Conservation (phyloP, 768 basidiomycete genomes). For the Omphalotus guepiniiformis region DNA sequence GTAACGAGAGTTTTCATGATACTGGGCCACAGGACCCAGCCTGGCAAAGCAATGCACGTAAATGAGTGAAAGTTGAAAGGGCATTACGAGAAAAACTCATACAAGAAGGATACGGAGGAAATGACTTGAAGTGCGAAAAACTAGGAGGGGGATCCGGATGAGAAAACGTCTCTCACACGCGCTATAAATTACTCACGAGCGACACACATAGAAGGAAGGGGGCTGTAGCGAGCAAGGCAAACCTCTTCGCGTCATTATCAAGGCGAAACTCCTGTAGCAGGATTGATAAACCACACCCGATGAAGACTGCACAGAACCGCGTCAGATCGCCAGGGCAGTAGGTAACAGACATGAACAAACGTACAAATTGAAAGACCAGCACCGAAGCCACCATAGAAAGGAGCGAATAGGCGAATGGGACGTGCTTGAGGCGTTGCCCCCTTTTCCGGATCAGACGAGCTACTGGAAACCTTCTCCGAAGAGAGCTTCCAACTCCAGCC, state of each 20-base stretch:
- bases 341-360: constrained; percentile 16
- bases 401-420: constrained; percentile 62
- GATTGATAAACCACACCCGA: constrained; percentile 54
- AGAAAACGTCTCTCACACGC: neutral
- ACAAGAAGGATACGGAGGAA: constrained; percentile 63
- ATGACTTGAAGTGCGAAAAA: constrained; percentile 74
- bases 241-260: constrained; percentile 60
- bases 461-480: constrained; percentile 27
- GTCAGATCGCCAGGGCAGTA: neutral
- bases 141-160: constrained; percentile 37
- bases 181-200: constrained; percentile 40
- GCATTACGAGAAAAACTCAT: too few species aligned
- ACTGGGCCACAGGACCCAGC: constrained; percentile 81
- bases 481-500: constrained; percentile 48
- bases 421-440: constrained; percentile 33
- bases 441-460: constrained; percentile 47
- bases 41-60: too few species aligned
- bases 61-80: too few species aligned
- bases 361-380: constrained; percentile 63
- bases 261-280: constrained; percentile 64
- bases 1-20: constrained; percentile 78
- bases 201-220: constrained; percentile 78
- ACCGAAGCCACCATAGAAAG: constrained; percentile 69
- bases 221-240: constrained; percentile 57
- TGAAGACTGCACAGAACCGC: constrained; percentile 48